Evolutionary conservation across 179 eudicot genomes (phyloP), one percentile per base, ranked within the genome.

Genomic region (Pouteria campechiana): DNA sequence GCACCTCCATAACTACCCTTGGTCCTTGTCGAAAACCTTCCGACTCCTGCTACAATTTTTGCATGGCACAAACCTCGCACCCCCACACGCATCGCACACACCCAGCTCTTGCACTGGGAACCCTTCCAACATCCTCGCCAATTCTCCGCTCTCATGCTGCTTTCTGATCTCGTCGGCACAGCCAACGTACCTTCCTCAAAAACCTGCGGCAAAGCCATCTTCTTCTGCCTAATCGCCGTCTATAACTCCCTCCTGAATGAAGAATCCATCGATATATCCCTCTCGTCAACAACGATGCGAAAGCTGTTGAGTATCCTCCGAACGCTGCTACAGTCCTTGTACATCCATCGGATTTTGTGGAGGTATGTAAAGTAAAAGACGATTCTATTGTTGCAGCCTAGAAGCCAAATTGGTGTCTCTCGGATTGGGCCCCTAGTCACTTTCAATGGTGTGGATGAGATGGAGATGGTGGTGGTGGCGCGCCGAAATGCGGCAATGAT

Each of bases 271-370:
- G 99, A 92, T 12, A 82, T 65, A 46, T 92, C 99, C 47, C 72
- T 73, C 63, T 92, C 99, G 30, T 92, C 99, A 0, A 92, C 73
- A 37, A 25, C 50, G 18, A 92, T 94, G n/a, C 84, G 61, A 61
- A 75, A 77, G 4, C 92, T 92, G 55, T 57, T 72, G 5, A 92
- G 67, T 52, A 92, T 87, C 69, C 67, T 62, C 41, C 88, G 55
- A 19, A 79, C 94, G 0, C 61, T 60, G 40, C 94, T 76, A 46
- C 99, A 92, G 63, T 92, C 96, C 28, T 92, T 96, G 36, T 66
- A 87, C n/a, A 94, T 92, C 60, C 77, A 77, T 45, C 99, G 65
- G 51, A 92, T 92, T 22, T 96, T 88, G 35, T 96, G 79, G 72
- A 92, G 57, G 55, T 77, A 82, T 15, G 99, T 92, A 47, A 61